These are phyloP conservation scores for Turnera subulata DNA, from an alignment of 345 rosid genomes.

Conservation along the genomic window DNA sequence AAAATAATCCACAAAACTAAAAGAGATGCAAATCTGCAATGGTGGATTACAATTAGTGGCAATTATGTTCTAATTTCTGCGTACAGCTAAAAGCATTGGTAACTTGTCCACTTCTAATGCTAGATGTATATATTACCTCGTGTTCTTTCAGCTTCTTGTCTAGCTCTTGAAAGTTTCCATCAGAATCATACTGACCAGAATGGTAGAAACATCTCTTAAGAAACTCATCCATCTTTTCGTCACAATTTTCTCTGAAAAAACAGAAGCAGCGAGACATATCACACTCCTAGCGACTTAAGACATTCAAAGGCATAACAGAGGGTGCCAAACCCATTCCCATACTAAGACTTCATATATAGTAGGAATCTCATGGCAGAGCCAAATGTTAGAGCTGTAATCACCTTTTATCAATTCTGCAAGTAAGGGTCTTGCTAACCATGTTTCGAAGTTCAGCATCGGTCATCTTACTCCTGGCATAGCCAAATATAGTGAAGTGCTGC, in stretches of 20 bases:
- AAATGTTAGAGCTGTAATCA: conserved; percentile 17
- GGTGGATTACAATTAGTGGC: too few relatives aligned
- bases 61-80: too few relatives aligned
- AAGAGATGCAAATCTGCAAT: too few relatives aligned
- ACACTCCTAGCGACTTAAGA: background rate
- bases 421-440: conserved; percentile 95
- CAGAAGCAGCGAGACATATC: conserved; percentile 20
- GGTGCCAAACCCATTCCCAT: background rate
- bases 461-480: conserved; percentile 99
- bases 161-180: conserved; percentile 63
- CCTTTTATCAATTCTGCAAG: conserved; percentile 98
- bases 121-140: conserved; percentile 90
- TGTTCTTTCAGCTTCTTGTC: conserved; percentile 79
- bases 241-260: conserved; percentile 75
- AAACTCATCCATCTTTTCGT: conserved; percentile 90
- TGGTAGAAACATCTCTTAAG: conserved; percentile 94
- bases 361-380: conserved; percentile 5
- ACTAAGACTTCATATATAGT: background rate
- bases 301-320: background rate
- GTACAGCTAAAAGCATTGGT: too few relatives aligned
- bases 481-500: conserved; percentile 87
- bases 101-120: too few relatives aligned
- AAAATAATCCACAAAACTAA: too few relatives aligned
- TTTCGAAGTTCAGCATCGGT: conserved; percentile 81
- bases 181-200: conserved; percentile 94